phyloP scores from a whole-genome alignment of 2,329 filamentous ascomycete genomes.

The Beauveria sp. region DNA sequence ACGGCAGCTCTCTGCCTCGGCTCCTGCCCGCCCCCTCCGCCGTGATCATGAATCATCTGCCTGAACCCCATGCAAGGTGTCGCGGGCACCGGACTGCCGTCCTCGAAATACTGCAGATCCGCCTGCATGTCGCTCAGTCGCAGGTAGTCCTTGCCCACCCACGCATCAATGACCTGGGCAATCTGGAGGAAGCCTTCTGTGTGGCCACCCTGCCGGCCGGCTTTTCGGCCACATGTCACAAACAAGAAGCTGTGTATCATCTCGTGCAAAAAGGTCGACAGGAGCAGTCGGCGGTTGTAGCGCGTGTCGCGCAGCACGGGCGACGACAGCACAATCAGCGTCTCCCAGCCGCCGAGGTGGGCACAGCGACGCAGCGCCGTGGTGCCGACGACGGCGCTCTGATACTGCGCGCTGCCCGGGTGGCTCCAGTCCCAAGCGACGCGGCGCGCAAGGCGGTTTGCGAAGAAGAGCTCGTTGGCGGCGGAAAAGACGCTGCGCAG shows the following conservation, averaged over 20 bases:
- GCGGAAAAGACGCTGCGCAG: constrained; percentile 52
- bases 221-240: constrained; percentile 51
- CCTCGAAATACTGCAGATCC: constrained; percentile 47
- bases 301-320: constrained; percentile 47
- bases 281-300: constrained; percentile 53
- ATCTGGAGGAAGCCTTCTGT: constrained; percentile 53
- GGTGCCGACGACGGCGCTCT: constrained; percentile 51
- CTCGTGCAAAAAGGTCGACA: constrained; percentile 59
- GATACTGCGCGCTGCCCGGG: constrained; percentile 39
- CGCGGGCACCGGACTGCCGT: not conserved
- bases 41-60: not conserved
- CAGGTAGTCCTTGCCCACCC: constrained; percentile 49
- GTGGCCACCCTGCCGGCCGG: constrained; percentile 48
- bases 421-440: constrained; percentile 58
- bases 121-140: constrained; percentile 54
- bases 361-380: constrained; percentile 51
- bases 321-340: constrained; percentile 52
- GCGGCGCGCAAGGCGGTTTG: constrained; percentile 44
- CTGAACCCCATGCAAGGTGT: constrained; percentile 5
- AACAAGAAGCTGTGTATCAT: constrained; percentile 62
- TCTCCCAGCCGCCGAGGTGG: constrained; percentile 47
- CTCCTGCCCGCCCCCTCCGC: not conserved
- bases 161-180: constrained; percentile 51
- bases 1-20: not conserved
- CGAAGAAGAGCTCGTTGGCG: constrained; percentile 57